These are phyloP conservation scores for Blastobotrys persicus DNA, from an alignment of 1,139 yeast genomes.

Conservation along the genomic window DNA sequence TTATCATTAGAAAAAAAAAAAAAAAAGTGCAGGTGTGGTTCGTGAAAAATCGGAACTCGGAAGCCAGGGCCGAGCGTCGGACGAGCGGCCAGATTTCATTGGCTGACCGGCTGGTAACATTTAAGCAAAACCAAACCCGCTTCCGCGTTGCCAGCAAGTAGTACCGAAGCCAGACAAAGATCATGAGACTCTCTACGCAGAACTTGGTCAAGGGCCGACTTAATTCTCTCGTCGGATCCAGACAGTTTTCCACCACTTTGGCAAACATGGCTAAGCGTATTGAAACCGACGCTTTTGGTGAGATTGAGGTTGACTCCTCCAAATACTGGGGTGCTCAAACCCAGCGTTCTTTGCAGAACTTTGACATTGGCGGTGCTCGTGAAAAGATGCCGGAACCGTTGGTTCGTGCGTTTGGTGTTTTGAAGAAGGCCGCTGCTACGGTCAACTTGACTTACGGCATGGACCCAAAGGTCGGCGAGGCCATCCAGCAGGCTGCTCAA, in stretches of 20 bases:
- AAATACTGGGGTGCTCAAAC: constrained; percentile 99
- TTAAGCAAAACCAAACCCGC: background rate
- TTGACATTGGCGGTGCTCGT: constrained; percentile 89
- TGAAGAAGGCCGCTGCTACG: constrained; percentile 92
- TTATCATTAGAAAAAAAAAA: too few species aligned
- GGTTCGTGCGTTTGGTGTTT: constrained; percentile 85
- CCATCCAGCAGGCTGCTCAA: constrained; percentile 90
- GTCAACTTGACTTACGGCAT: constrained; percentile 85
- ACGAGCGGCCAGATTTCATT: constrained; percentile 1
- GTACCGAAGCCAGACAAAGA: constrained; percentile 1
- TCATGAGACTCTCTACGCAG: constrained; percentile 11
- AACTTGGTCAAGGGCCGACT: constrained; percentile 11
- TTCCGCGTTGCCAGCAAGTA: background rate
- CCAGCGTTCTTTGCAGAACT: constrained; percentile 81
- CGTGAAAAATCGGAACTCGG: background rate
- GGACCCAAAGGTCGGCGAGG: constrained; percentile 77
- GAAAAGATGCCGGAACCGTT: constrained; percentile 92
- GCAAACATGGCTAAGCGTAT: constrained; percentile 48
- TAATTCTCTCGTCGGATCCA: constrained; percentile 1
- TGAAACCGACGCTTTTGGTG: constrained; percentile 96
- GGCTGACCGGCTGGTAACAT: background rate
- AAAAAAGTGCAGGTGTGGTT: background rate
- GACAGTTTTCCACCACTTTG: constrained; percentile 20
- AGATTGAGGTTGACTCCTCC: constrained; percentile 79
- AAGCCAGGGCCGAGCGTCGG: background rate